Conservation (phyloP, 23 red algal species). For the Pyropia haitanensis region DNA sequence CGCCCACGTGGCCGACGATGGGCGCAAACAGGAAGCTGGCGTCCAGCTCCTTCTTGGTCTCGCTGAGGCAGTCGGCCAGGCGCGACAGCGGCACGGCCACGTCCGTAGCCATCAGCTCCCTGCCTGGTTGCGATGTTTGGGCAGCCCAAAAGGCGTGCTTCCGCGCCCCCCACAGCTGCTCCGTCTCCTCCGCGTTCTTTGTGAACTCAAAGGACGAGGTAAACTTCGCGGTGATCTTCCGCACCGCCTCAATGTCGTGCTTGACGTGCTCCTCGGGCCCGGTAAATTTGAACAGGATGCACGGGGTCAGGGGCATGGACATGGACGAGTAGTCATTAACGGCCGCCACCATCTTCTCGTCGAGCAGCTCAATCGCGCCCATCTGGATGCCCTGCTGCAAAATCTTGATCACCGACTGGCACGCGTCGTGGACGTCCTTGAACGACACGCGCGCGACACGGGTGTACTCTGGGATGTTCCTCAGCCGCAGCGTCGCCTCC, state of each 20-base stretch:
- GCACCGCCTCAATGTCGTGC: constrained; percentile 62
- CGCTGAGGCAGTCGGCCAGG: constrained; percentile 78
- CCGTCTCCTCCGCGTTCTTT: constrained; percentile 56
- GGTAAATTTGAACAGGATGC: constrained; percentile 78
- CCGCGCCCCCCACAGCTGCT: constrained; percentile 73
- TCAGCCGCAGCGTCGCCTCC: constrained; percentile 67
- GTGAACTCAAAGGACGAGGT: constrained; percentile 47
- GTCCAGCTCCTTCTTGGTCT: constrained; percentile 68
- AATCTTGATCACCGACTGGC: constrained; percentile 60
- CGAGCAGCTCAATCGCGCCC: constrained; percentile 82
- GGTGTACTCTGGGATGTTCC: constrained; percentile 57
- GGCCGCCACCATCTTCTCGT: constrained; percentile 78
- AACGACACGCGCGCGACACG: constrained; percentile 72
- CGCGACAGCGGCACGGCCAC: constrained; percentile 86
- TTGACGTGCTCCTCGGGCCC: constrained; percentile 48
- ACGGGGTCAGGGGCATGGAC: constrained; percentile 47
- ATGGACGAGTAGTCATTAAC: constrained; percentile 72
- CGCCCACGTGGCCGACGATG: constrained; percentile 86
- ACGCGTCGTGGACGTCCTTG: constrained; percentile 64
- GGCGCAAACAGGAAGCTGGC: constrained; percentile 59
- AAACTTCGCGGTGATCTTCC: constrained; percentile 28
- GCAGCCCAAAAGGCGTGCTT: constrained; percentile 90
- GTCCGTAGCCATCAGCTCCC: constrained; percentile 87
- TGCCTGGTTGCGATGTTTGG: constrained; percentile 37
- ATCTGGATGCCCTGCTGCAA: constrained; percentile 50